Conservation (phyloP, 225 moss, liverwort and hornwort genomes). For the Anthoceros angustus region DNA sequence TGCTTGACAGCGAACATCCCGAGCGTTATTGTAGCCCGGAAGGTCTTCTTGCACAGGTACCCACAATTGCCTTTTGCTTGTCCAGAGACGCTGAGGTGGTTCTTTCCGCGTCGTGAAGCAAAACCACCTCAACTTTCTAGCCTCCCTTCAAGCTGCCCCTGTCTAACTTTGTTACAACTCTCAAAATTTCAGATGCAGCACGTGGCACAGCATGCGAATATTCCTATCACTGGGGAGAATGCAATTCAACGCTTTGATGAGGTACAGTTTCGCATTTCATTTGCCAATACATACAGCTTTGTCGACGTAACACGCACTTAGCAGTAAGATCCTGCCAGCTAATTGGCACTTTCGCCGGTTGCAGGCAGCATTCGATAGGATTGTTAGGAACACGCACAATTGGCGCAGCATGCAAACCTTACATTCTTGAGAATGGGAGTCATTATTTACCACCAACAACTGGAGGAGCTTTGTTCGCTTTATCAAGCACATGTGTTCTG, state of each 20-base stretch:
- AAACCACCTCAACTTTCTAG: not conserved
- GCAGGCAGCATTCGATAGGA: slow-evolving; percentile 14
- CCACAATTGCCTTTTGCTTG: not conserved
- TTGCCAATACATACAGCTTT: not conserved
- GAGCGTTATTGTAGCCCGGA: slow-evolving; percentile 31
- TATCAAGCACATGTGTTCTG: slow-evolving; percentile 27
- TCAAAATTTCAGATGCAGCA: slow-evolving; percentile 5
- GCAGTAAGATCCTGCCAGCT: not conserved
- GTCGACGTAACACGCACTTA: not conserved
- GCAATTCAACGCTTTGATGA: slow-evolving; percentile 37
- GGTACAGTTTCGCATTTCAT: slow-evolving; percentile 7
- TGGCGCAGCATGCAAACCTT: slow-evolving; percentile 23
- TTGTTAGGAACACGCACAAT: slow-evolving; percentile 3
- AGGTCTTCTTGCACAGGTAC: slow-evolving; percentile 28
- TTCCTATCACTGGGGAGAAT: slow-evolving; percentile 31
- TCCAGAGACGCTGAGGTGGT: not conserved
- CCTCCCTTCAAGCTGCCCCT: not conserved
- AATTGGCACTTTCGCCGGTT: not conserved
- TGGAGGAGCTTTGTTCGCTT: slow-evolving; percentile 34
- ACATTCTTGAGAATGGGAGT: slow-evolving; percentile 32
- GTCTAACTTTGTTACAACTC: not conserved
- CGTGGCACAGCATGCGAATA: slow-evolving; percentile 12
- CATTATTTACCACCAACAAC: slow-evolving; percentile 19
- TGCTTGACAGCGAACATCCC: slow-evolving; percentile 39
- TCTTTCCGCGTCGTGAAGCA: not conserved